Evolutionary conservation across 768 basidiomycete genomes (phyloP), one percentile per base, ranked within the genome.

Genomic region (Suillus placidus): DNA sequence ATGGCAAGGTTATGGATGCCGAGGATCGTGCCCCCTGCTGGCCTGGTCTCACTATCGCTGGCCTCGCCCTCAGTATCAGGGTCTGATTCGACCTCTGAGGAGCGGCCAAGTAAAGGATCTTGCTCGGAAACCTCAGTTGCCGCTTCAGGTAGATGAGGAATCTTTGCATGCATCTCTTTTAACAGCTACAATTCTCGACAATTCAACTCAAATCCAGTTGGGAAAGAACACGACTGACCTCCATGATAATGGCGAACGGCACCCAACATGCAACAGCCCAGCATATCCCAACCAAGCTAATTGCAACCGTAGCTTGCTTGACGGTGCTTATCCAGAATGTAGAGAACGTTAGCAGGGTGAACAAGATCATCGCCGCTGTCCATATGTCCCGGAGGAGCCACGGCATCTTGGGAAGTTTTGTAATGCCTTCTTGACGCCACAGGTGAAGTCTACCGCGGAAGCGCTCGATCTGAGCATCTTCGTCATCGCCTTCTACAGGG

Each of bases 231-330:
- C 34, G 5, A 70, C 84, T 60, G 68, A 87, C 94, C 87, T 96
- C 95, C 95, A 98, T 98, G 78, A 98, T 94, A 72, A 97, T 95
- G 23, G 95, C 92, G 70, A 97, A 97, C 3, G 95, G 95, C 18
- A 94, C 93, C 96, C 96, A 97, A 80, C 93, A 94, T n/a, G 96
- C 94, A 47, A 97, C 93, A 12, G 95, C 93, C 96, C 96, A 98
- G 76, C 92, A 96, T 43, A 97, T 91, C 51, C 96, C 96, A 30
- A 97, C 88, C 61, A 96, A 74, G 61, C 88, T 88, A 64, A 97
- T 92, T 71, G 91, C 88, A 20, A 89, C 76, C 18, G 93, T 93
- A 10, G 96, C 96, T 80, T 91, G 87, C 71, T 82, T 79, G 1
- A 95, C 92, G 1, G 90, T 93, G 13, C 83, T 83, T 70, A 98